phyloP scores from a whole-genome alignment of 73 alveolate genomes.

The Paramecium primaurelia region DNA sequence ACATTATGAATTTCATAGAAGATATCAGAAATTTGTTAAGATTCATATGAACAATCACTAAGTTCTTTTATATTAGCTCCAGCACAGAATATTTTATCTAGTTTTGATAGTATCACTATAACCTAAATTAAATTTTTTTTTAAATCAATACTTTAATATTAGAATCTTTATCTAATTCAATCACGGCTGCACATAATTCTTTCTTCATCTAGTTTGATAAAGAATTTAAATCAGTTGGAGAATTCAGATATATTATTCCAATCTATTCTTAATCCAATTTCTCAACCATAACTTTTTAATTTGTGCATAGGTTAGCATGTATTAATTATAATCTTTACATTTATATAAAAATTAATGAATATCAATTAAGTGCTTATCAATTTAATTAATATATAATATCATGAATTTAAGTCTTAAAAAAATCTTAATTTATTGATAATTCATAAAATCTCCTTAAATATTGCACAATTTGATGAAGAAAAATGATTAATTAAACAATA shows the following conservation, averaged over 20 bases:
- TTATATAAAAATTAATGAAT: background rate
- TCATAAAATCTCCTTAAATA: too few relatives aligned
- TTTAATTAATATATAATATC: too few relatives aligned
- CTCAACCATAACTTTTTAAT: background rate
- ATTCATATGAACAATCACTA: constrained; percentile 70
- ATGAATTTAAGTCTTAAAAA: background rate
- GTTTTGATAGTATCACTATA: constrained; percentile 18
- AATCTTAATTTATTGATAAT: background rate
- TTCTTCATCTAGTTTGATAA: background rate
- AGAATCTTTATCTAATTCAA: background rate
- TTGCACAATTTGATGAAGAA: too few relatives aligned
- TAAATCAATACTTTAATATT: background rate
- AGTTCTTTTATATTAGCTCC: constrained; percentile 94
- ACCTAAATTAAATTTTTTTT: background rate
- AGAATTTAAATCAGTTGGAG: constrained; percentile 35
- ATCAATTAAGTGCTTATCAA: background rate
- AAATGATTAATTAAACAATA: too few relatives aligned
- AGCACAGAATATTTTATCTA: constrained; percentile 75
- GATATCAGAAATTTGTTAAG: background rate
- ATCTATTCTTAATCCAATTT: background rate
- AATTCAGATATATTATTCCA: constrained; percentile 33
- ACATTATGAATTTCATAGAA: background rate
- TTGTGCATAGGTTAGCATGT: background rate
- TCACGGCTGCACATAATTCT: background rate
- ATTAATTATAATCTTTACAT: background rate